A percentile compares a stretch with the other conserved stretches of the same genome.
Evolutionary conservation across 257 asterid genomes (phyloP).

Genomic region (Capsicum rhomboideum): DNA sequence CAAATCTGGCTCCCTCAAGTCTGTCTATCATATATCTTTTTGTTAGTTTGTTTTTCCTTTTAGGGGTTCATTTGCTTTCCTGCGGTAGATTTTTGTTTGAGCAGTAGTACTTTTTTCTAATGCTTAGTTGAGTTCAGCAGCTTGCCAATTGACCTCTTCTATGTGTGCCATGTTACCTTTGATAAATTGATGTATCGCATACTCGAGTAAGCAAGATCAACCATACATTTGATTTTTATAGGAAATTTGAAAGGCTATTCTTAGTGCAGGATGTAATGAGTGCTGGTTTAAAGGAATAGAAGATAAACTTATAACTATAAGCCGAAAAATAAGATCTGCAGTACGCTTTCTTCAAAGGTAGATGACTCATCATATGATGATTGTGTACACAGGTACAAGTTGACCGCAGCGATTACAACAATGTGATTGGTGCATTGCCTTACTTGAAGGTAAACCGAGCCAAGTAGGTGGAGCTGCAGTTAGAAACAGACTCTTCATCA

Average conservation of each 20-base stretch:
- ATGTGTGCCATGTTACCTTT: too few relatives aligned
- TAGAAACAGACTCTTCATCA: neutral
- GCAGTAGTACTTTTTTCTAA: too few relatives aligned
- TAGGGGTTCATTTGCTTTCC: too few relatives aligned
- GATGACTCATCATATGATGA: neutral
- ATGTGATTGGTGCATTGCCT: conserved; percentile 91
- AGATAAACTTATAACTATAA: neutral
- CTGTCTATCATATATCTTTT: too few relatives aligned
- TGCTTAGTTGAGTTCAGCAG: too few relatives aligned
- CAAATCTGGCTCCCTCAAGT: too few relatives aligned
- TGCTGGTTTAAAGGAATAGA: neutral
- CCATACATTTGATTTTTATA: too few relatives aligned
- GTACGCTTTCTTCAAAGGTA: neutral
- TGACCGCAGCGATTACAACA: conserved; percentile 82
- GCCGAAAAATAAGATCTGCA: neutral
- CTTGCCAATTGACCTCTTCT: too few relatives aligned
- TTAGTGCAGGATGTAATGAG: neutral
- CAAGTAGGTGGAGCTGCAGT: conserved; percentile 20
- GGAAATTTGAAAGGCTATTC: neutral
- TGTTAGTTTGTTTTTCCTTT: too few relatives aligned
- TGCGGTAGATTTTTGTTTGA: too few relatives aligned
- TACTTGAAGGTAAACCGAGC: conserved; percentile 83
- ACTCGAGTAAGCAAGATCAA: too few relatives aligned
- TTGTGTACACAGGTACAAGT: conserved; percentile 62
- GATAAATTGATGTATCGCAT: too few relatives aligned